Base-by-base conservation (phyloP, 2,329 filamentous ascomycete species). In the Cercospora berteroae region DNA sequence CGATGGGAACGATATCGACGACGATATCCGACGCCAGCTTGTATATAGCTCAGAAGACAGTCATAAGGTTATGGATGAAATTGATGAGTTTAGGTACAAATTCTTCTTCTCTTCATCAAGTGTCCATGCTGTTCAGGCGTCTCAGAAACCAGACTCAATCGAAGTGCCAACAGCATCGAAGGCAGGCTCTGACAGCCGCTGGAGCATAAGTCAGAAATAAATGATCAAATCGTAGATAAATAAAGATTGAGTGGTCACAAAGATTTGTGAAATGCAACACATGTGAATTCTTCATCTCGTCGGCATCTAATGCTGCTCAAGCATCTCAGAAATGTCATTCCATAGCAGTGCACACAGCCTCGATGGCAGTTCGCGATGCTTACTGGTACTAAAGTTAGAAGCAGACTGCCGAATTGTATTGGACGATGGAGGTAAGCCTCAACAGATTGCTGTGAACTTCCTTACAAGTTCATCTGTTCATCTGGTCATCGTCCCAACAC, bases 41-140 rank as follows among this genome's bases (percentile, higher is more conserved):
- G 16, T 7, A 39, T 3, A 39, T 7, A 39, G 13, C 36, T n/a
- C 36, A 39, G 36, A 39, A 39, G 13, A 13, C 5, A 7, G 13
- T 39, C 16, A 39, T 8, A 5, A n/a, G 5, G n/a, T 39, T 16
- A 8, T 39, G 13, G 6, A 7, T n/a, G 36, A n/a, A 3, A n/a
- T 39, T 39, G 13, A 6, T n/a, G 13, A 39, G 36, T 5, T 5
- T 39, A 2, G 16, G 36, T n/a, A 39, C 36, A 39, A 39, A 6
- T n/a, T n/a, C 0, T n/a, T 16, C 1, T 0, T n/a, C 36, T 39
- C 36, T 12, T 16, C 36, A 39, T n/a, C 3, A 39, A 3, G 0
- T 39, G 0, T 39, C 16, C 16, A n/a, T 39, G 36, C 36, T 39
- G 36, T 39, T 39, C 13, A 7, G 36, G 3, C 7, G 36, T n/a